Evolutionary conservation across 805 yeast species (phyloP).

Genomic region (Candida coquimbonensis): DNA sequence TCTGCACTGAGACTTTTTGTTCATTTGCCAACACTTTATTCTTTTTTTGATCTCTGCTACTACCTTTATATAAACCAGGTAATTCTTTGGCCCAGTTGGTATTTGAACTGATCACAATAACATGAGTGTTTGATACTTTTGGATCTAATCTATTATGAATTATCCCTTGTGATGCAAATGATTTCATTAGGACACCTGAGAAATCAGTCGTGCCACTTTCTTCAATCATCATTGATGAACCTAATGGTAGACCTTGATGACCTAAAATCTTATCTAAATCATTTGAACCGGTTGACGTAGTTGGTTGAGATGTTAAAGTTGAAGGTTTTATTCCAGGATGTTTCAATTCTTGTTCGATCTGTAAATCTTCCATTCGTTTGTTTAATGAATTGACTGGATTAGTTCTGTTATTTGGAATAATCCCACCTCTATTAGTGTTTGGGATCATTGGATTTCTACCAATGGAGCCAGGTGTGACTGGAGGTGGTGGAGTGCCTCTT

Average conservation of each 20-base stretch:
- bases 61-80: conserved; percentile 73
- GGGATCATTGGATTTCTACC: conserved; percentile 13
- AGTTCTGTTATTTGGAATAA: conserved; percentile 3
- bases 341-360: conserved; percentile 13
- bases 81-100: conserved; percentile 57
- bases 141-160: conserved; percentile 49
- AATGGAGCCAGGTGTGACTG: background rate
- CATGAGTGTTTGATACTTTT: conserved; percentile 42
- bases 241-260: conserved; percentile 84
- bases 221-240: conserved; percentile 61
- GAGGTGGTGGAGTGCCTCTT: background rate
- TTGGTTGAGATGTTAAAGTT: conserved; percentile 57
- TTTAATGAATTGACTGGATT: background rate
- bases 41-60: conserved; percentile 58
- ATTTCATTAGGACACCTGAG: conserved; percentile 57
- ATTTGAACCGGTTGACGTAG: conserved; percentile 72
- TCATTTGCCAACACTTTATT: conserved; percentile 50
- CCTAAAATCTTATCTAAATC: conserved; percentile 69
- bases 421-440: conserved; percentile 6
- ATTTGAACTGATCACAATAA: conserved; percentile 55
- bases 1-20: conserved; percentile 60
- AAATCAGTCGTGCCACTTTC: conserved; percentile 90
- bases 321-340: conserved; percentile 71
- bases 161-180: conserved; percentile 72
- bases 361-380: conserved; percentile 6